Evolutionary conservation across 768 basidiomycete species (phyloP).

Genomic region (Boletellus emodensis): DNA sequence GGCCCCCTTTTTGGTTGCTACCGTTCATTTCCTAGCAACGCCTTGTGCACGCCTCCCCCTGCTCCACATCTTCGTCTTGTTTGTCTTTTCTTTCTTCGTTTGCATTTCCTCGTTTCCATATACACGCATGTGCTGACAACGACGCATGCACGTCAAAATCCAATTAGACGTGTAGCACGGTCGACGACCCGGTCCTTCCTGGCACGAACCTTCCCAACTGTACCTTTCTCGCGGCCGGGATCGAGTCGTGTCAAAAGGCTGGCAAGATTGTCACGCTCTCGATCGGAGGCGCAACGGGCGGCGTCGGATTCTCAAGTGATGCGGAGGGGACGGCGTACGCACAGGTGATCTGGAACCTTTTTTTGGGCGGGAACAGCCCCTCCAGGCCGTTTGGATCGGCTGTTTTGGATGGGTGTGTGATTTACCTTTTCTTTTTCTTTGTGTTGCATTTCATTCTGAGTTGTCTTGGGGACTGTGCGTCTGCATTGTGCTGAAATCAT

Average conservation of each 20-base stretch:
- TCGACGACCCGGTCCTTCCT: constrained; percentile 52
- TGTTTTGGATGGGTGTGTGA: constrained; percentile 61
- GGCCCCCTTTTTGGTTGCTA: background rate
- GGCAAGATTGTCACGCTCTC: constrained; percentile 60
- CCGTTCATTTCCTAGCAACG: background rate
- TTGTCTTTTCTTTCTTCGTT: background rate
- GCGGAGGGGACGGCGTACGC: constrained; percentile 57
- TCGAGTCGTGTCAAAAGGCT: constrained; percentile 59
- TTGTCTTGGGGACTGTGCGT: constrained; percentile 7
- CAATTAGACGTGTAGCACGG: constrained; percentile 59
- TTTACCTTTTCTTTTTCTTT: background rate
- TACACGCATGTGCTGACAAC: background rate
- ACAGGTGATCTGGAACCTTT: constrained; percentile 62
- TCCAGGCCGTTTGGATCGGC: constrained; percentile 71
- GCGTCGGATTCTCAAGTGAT: constrained; percentile 56
- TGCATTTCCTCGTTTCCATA: background rate
- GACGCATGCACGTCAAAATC: background rate
- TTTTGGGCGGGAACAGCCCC: constrained; percentile 58
- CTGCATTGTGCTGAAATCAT: background rate
- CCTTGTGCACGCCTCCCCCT: background rate
- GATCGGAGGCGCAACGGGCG: constrained; percentile 60
- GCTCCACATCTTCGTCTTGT: background rate
- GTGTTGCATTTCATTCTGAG: background rate
- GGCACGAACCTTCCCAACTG: constrained; percentile 65
- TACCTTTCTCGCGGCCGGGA: constrained; percentile 53